Evolutionary conservation across 345 rosid species (phyloP), one percentile per base, ranked within the genome.

Genomic region (Combretum micranthum): DNA sequence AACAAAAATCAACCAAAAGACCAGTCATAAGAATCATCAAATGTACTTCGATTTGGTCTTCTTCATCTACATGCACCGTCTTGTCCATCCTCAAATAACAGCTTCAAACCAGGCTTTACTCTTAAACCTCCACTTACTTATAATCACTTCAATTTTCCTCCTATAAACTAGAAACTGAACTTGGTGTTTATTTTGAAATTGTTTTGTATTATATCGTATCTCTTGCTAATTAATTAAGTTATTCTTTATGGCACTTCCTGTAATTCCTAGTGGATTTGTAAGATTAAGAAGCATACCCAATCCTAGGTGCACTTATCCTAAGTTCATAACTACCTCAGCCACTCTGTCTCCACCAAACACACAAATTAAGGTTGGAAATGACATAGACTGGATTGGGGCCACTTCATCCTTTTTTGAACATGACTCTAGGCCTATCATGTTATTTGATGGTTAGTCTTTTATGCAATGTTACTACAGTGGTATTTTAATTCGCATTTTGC

Each of bases 401-500:
- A 83, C 86, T 56, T 74, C 82, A 39, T 70, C 79, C 76, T 87
- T 75, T 67, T 91, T 91, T 58, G 80, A 87, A 37, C 68, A 60
- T 48, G 96, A 87, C 66, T 67, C 85, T 14, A 76, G 96, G 59
- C 95, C 98, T 48, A 85, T 91, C 76, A 87, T 85, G 94, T 64
- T 91, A 59, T 85, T 85, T 49, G 98, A 91, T 20, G 96, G 98
- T 87, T 75, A 52, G 43, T 47, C 55, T 48, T 14, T n/a, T 20
- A 22, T 13, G 53, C 25, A 19, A 32, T 3, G 39, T 7, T 49
- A 12, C 18, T 12, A n/a, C n/a, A n/a, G n/a, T n/a, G n/a, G n/a
- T n/a, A n/a, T n/a, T n/a, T n/a, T 58, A 10, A 23, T 15, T 4
- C 42, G 25, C 15, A 26, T 12, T 19, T 32, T 20, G 0, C 22